Base-by-base conservation (phyloP, 108 stramenopile genomes). In the Stephanodiscus triporus region DNA sequence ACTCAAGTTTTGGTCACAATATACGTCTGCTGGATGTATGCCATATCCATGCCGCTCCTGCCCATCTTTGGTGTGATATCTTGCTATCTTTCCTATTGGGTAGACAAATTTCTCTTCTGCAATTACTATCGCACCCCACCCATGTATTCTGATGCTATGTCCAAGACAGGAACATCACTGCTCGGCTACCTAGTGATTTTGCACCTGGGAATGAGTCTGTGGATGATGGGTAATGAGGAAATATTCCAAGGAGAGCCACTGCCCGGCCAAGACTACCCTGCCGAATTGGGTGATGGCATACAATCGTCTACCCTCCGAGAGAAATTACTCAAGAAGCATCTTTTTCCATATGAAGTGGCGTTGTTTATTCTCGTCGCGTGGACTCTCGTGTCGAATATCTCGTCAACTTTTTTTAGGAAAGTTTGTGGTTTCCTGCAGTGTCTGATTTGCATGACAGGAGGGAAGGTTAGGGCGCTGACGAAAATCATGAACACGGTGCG, bases 51-150 rank as follows among this genome's bases (percentile, higher is more conserved):
- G 79, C 93, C 93, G 9, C 6, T 94, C 26, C 70, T 94, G 66
- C 83, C 81, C 7, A 62, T 86, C 34, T 70, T 94, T 54, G 91
- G 88, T 22, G 76, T 73, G 23, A 20, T 84, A 11, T 83, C 81
- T 1, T 91, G 87, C 75, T 82, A 70, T 45, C 59, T 92, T 13
- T 84, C 70, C 23, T 94, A 85, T 69, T 89, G 86, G 89, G 86
- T 91, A 16, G 93, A 94, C 70, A 92, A 92, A 68, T 88, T 80
- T 51, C 82, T 94, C 29, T 94, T 94, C 72, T 81, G 88, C 48
- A 79, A 85, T 53, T 88, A 90, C 50, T 92, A 94, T 68, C 66
- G 85, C 20, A 91, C 81, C 4, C 93, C 93, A 13, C 91, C 91
- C 38, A 70, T 63, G 68, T 86, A 86, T 57, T 80, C 78, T 34